These are phyloP conservation scores for Globisporangium recalcitrans DNA, from an alignment of 352 stramenopile species.

Conservation along the genomic window DNA sequence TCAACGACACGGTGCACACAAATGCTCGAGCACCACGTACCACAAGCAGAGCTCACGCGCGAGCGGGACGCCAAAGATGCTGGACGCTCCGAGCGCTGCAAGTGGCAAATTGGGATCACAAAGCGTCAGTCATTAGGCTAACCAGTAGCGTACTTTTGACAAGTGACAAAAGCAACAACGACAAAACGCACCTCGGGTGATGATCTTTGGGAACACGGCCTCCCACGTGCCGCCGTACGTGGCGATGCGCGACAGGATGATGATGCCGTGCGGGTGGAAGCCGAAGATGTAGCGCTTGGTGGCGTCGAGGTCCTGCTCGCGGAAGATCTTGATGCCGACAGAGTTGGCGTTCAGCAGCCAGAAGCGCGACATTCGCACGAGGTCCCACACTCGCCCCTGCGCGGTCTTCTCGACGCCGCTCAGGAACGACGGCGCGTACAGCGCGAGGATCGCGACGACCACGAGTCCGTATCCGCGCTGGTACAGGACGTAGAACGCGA, in stretches of 20 bases:
- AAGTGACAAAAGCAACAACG: background rate
- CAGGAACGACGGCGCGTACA: constrained; percentile 46
- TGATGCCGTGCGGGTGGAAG: constrained; percentile 50
- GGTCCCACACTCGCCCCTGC: constrained; percentile 32
- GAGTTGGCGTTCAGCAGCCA: constrained; percentile 38
- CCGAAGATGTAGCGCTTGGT: constrained; percentile 36
- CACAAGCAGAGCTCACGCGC: constrained; percentile 22
- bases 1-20: background rate
- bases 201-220: constrained; percentile 27
- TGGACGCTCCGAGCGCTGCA: constrained; percentile 14
- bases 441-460: constrained; percentile 25
- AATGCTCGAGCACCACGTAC: background rate
- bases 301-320: constrained; percentile 30
- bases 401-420: constrained; percentile 36
- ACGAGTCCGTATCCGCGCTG: constrained; percentile 30
- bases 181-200: constrained; percentile 16
- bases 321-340: constrained; percentile 30
- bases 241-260: constrained; percentile 40
- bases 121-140: background rate
- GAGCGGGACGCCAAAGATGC: constrained; percentile 20
- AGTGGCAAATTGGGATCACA: background rate
- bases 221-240: constrained; percentile 45
- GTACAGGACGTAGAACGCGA: constrained; percentile 34
- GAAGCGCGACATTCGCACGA: constrained; percentile 22
- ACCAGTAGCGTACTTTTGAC: too few relatives aligned